Percentiles rank a stretch among this genome's conserved stretches.
Evolutionary conservation across 2,329 filamentous ascomycete genomes (phyloP).

Genomic region (Chaetothyriales sp.): DNA sequence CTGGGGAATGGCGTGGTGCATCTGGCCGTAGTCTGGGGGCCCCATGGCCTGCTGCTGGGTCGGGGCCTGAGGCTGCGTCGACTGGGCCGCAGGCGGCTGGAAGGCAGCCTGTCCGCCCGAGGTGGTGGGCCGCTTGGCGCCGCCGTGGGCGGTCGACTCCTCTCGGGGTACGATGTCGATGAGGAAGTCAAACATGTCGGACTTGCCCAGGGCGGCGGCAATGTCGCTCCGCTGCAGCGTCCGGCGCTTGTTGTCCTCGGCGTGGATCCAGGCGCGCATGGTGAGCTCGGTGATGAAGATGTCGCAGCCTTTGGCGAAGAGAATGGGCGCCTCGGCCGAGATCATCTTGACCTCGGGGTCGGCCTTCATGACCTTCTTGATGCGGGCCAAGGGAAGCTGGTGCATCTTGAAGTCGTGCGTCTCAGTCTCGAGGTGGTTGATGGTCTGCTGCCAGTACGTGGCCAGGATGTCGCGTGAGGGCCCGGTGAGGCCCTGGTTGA

Average conservation of each 20-base stretch:
- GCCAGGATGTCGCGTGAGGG: constrained; percentile 95
- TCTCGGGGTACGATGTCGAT: constrained; percentile 97
- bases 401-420: constrained; percentile 98
- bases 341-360: constrained; percentile 99
- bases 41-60: constrained; percentile 41
- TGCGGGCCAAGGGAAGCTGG: constrained; percentile 88
- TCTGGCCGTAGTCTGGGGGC: constrained; percentile 44
- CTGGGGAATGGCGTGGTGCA: constrained; percentile 49
- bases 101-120: constrained; percentile 37
- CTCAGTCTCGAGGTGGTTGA: constrained; percentile 86
- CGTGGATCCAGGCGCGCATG: constrained; percentile 99
- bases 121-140: constrained; percentile 28
- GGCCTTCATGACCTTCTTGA: constrained; percentile 99
- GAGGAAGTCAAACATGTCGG: constrained; percentile 99
- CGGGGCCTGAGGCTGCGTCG: constrained; percentile 36
- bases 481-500: constrained; percentile 86
- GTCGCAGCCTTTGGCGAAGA: constrained; percentile 96
- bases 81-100: constrained; percentile 17
- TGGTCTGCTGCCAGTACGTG: constrained; percentile 98
- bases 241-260: constrained; percentile 94
- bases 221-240: constrained; percentile 94
- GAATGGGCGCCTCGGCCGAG: constrained; percentile 89
- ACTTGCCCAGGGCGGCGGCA: constrained; percentile 86
- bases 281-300: constrained; percentile 98
- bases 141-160: constrained; percentile 61